Base-by-base conservation (phyloP, 2,329 filamentous ascomycete species). In the Penicillium concentricum region DNA sequence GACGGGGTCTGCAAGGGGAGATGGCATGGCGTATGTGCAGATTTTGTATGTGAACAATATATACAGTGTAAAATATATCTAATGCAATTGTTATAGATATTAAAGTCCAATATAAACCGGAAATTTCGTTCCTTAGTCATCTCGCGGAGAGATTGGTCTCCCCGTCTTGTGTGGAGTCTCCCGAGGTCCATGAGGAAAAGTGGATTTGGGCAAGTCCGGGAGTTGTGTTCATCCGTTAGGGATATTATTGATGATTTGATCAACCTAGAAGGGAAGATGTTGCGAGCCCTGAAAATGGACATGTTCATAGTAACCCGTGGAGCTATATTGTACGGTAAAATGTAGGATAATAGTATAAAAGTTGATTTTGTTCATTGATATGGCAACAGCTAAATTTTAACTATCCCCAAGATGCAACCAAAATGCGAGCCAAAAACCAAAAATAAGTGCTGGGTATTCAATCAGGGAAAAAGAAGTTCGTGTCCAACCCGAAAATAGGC, bases 1-100 rank as follows among this genome's bases (percentile, higher is more conserved):
- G 16, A 84, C 64, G 0, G 81, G 76, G 28, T 79, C 71, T 51
- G 69, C 64, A 10, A 79, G 57, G 26, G 66, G 57, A 10, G 67
- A 67, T 39, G 69, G 53, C 64, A 69, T 69, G 12, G 16, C 39
- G 42, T 45, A 49, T 16, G 16, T 9, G n/a, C 16, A 24, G 15
- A 28, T 1, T 37, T 32, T 4, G 10, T 47, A 28, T 45, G 22
- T 12, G 28, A 43, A 26, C 15, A 24, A 28, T 20, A 32, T 50
- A 26, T 43, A 13, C 35, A n/a, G 13, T 57, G n/a, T 26, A 34
- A 13, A 20, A 2, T 26, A 26, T 48, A 13, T 51, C 3, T 26
- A 26, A 26, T 42, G 35, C 43, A 49, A 41, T 41, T 32, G 24
- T 12, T 15, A 15, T 18, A 12, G 12, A 32, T 42, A n/a, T 16